Evolutionary conservation across 2,329 filamentous ascomycete species (phyloP).

Genomic region (Sarocladiaceae sp.): DNA sequence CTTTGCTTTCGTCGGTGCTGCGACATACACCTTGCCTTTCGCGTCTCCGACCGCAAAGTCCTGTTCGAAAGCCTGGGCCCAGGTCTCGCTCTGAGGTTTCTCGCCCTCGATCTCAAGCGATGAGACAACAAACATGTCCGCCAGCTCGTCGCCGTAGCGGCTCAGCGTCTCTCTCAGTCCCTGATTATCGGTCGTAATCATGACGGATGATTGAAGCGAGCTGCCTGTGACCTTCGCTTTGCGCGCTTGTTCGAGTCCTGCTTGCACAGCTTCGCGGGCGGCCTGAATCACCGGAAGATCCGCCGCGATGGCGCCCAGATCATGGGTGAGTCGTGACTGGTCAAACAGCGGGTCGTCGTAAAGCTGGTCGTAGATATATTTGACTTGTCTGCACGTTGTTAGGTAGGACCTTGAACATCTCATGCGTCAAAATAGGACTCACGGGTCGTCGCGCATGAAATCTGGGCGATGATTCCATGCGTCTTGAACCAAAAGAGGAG

Average conservation of each 20-base stretch:
- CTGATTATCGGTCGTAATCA: slow-evolving; percentile 32
- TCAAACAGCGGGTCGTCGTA: slow-evolving; percentile 41
- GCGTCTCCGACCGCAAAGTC: slow-evolving; percentile 36
- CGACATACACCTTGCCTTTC: slow-evolving; percentile 36
- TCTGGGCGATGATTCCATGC: slow-evolving; percentile 74
- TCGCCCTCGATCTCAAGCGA: slow-evolving; percentile 46
- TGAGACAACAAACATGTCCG: slow-evolving; percentile 66
- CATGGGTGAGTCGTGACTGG: background rate
- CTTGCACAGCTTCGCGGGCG: slow-evolving; percentile 63
- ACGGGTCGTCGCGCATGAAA: slow-evolving; percentile 51
- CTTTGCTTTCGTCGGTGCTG: slow-evolving; percentile 57
- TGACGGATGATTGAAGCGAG: slow-evolving; percentile 72
- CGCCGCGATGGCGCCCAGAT: background rate
- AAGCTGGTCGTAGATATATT: slow-evolving; percentile 28
- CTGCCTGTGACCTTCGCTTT: slow-evolving; percentile 70
- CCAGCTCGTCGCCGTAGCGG: slow-evolving; percentile 48
- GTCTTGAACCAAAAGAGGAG: slow-evolving; percentile 82
- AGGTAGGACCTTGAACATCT: background rate
- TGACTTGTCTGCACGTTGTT: background rate
- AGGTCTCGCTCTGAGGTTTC: slow-evolving; percentile 26
- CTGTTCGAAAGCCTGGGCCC: slow-evolving; percentile 32
- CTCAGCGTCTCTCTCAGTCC: slow-evolving; percentile 27
- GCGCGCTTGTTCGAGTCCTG: slow-evolving; percentile 69
- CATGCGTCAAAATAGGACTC: slow-evolving; percentile 15
- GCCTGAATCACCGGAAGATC: background rate